Base-by-base conservation (phyloP, 306 rosid species). In the Gastrolobium bilobum region DNA sequence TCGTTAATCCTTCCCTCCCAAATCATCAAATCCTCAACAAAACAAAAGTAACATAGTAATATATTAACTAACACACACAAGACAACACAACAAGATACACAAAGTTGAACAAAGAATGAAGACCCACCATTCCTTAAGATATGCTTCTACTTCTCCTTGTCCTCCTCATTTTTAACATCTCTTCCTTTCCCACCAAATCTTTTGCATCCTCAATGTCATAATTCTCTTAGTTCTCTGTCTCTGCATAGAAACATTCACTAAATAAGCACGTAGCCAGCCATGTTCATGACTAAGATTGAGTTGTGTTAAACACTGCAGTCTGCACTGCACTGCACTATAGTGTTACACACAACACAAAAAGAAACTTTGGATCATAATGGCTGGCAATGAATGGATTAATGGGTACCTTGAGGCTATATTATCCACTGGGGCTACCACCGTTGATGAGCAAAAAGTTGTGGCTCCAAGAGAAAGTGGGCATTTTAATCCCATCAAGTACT, bases 401-500 rank as follows among this genome's bases (percentile, higher is more conserved):
- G 26, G 26, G 26, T 20, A 20, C 26, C 26, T 20, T 20, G 26
- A 20, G 26, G 26, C 26, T 20, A 20, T 20, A 20, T 20, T 20
- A 20, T 20, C 26, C 26, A 20, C 26, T 1, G 26, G 26, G 26
- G 26, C 26, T 20, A 20, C 26, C 26, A 20, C 88, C 51, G 90
- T 91, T 54, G 98, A 93, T 52, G 98, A 92, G 66, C 91, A 89
- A 44, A 92, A 89, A 73, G 73, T 89, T 48, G 94, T 61, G 82
- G 79, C 81, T 69, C 70, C 85, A 13, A 68, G 82, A 47, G 98
- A 90, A 38, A 78, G 88, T 44, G 98, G 86, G 0, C 88, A 89
- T 85, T 94, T 90, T 76, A 94, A 90, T 69, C 97, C 98, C 37
- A 92, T 96, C 0, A 89, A 94, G 82, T 94, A 94, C 75, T 94